A percentile compares a stretch with the other conserved stretches of the same genome.
These are phyloP conservation scores for Clitopilus passeckerianus DNA, from an alignment of 768 basidiomycete species.

Conservation along the genomic window DNA sequence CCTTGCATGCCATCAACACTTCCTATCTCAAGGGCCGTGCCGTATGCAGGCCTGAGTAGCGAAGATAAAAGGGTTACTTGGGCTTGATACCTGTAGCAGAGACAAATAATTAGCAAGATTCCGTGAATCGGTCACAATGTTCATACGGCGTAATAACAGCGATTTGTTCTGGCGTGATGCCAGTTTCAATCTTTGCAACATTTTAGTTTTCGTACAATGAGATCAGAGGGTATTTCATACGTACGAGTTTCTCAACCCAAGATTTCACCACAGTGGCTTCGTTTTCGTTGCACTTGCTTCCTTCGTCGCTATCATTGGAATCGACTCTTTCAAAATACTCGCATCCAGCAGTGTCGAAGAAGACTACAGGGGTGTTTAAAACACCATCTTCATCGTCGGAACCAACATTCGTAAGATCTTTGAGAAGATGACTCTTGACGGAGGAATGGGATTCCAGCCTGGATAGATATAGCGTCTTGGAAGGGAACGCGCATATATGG, in stretches of 20 bases:
- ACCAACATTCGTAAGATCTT: conserved; percentile 55
- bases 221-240: not conserved
- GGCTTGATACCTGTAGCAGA: conserved; percentile 71
- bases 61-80: conserved; percentile 85
- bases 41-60: conserved; percentile 67
- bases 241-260: conserved; percentile 79
- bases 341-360: conserved; percentile 92
- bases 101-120: not conserved
- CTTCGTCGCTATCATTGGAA: conserved; percentile 71
- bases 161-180: conserved; percentile 67
- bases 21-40: conserved; percentile 77
- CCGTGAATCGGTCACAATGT: not conserved
- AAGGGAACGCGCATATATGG: conserved; percentile 83
- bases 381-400: conserved; percentile 72
- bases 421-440: conserved; percentile 69
- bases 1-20: conserved; percentile 98
- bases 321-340: conserved; percentile 88
- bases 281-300: conserved; percentile 91
- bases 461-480: conserved; percentile 71
- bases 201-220: not conserved
- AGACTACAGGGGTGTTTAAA: conserved; percentile 76
- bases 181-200: conserved; percentile 44
- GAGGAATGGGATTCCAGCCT: conserved; percentile 66
- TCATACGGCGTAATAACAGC: conserved; percentile 83
- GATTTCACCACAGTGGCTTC: conserved; percentile 81